Evolutionary conservation across 2,329 filamentous ascomycete species (phyloP), one percentile per base, ranked within the genome.

Genomic region (Exserohilum turcica): DNA sequence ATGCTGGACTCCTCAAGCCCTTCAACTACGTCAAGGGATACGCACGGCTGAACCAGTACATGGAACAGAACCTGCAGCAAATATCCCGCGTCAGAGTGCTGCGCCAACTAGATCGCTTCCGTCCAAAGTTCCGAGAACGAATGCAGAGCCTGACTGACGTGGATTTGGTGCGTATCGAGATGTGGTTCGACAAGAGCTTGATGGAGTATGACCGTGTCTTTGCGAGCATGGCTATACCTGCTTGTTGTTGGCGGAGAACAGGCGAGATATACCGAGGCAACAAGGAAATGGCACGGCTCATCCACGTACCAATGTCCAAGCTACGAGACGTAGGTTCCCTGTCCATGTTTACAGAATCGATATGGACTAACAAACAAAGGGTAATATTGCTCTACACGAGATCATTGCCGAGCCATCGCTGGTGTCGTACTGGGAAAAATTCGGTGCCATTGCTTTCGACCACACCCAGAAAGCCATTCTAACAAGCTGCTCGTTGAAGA

Each of bases 11-110:
- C 68, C 80, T 99, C 53, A 94, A 92, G 70, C 94, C 94, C 1
- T 99, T 99, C 82, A 97, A 97, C 78, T 99, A 99, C 74, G 91
- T 97, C 65, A 96, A 95, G 69, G 94, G 94, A 10, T 99, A 99
- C 74, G 89, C 91, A 9, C 85, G 92, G 28, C 80, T 99, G 42
- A 91, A 92, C 59, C 86, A 88, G 58, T 99, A 97, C 74, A 92
- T 99, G 82, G 92, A 97, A 68, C 86, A 87, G 54, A 88, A 97
- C 71, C 88, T 97, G 72, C 86, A 90, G 47, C 84, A 89, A 19
- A 80, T 84, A 13, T 94, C 90, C 16, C 92, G 94, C 57, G 89
- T 95, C 66, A 94, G 95, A 77, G 97, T 99, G 57, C 78, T 96
- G 38, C 86, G 91, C 55, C 93, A 96, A 69, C 83, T 99, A 37